A percentile compares a stretch with the other conserved stretches of the same genome.
phyloP scores from a whole-genome alignment of 257 asterid genomes.

The Lycium ferocissimum region DNA sequence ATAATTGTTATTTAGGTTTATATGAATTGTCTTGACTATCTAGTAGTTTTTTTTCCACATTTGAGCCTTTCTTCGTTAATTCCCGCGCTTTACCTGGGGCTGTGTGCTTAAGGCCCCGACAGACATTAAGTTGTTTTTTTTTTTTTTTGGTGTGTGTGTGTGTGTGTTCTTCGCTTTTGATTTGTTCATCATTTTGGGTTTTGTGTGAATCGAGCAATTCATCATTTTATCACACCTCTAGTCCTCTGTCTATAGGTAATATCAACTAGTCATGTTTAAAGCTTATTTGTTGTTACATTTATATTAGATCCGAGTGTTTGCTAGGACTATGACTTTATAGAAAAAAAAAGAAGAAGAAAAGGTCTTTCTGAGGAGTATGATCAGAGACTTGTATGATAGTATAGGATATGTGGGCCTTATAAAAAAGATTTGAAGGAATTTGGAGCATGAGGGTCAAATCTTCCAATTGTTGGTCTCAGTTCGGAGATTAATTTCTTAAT shows the following conservation, averaged over 20 bases:
- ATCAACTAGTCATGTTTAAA: background rate
- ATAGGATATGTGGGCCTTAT: background rate
- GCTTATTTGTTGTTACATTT: background rate
- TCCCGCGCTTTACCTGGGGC: background rate
- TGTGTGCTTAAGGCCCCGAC: background rate
- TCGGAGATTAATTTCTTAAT: background rate
- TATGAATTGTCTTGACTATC: too few relatives aligned
- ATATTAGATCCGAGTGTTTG: background rate
- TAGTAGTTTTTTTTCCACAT: background rate
- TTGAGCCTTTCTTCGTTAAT: background rate
- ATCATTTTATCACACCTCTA: background rate
- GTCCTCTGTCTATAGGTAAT: background rate
- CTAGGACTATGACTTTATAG: background rate
- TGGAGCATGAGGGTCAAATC: background rate
- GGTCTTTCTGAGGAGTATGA: background rate
- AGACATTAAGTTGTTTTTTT: background rate
- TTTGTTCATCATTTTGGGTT: background rate
- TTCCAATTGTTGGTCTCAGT: background rate
- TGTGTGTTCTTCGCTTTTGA: background rate
- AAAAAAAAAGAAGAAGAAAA: too few relatives aligned
- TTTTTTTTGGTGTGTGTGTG: too few relatives aligned
- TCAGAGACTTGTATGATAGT: background rate
- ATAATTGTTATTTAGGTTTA: too few relatives aligned
- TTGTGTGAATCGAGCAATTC: background rate
- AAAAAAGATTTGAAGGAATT: background rate